These are phyloP conservation scores for Auricularia sp. DNA, from an alignment of 768 basidiomycete species.

Conservation along the genomic window DNA sequence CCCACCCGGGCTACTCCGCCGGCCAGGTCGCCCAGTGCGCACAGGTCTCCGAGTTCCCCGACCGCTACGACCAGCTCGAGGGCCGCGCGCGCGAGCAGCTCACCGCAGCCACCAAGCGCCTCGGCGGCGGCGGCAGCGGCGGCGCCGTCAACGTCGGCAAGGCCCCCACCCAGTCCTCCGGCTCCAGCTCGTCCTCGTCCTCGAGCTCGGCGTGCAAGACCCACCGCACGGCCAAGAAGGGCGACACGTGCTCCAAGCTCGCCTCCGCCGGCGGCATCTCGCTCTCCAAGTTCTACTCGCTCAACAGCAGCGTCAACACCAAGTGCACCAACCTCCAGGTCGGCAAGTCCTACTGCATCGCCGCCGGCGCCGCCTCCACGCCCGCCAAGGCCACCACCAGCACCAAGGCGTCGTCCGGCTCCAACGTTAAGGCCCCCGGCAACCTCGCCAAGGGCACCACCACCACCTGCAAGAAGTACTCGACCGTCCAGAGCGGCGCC, in stretches of 20 bases:
- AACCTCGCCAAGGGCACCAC: background rate
- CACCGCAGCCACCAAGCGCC: background rate
- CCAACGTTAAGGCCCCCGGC: too few species aligned
- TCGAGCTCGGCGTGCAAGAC: background rate
- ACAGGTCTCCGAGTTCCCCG: constrained; percentile 1
- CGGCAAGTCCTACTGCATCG: background rate
- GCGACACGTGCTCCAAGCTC: background rate
- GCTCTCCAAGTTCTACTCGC: background rate
- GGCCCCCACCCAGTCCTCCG: background rate
- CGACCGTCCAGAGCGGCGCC: background rate
- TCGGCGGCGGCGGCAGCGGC: background rate
- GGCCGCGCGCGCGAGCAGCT: background rate
- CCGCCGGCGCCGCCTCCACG: background rate
- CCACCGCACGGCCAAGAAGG: background rate
- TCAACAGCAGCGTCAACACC: background rate
- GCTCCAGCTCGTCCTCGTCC: background rate
- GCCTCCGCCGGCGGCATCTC: constrained; percentile 1
- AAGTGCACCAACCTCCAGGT: constrained; percentile 1
- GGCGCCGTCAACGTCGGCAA: background rate
- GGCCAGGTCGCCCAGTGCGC: background rate
- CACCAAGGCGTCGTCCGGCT: background rate
- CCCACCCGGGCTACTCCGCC: background rate
- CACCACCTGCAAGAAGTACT: background rate
- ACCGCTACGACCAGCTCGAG: constrained; percentile 1
- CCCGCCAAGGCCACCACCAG: background rate